These are phyloP conservation scores for Diversispora eburnea DNA, from an alignment of 192 early-diverging fungal genomes.

Conservation along the genomic window DNA sequence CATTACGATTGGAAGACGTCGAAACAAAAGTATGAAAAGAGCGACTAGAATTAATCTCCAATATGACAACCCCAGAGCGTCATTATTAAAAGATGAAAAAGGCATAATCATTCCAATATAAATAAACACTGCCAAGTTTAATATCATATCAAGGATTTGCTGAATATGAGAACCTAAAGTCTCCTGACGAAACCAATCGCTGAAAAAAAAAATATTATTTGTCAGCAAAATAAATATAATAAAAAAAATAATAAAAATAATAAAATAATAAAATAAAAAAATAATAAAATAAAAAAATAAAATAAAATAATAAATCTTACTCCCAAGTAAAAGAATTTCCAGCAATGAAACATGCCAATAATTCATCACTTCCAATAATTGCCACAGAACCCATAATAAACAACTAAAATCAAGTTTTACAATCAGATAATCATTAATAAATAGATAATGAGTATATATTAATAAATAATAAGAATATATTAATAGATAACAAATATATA, in stretches of 20 bases:
- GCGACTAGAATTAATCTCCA: constrained; percentile 63
- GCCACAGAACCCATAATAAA: constrained; percentile 58
- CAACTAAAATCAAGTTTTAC: background rate
- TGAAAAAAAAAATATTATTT: constrained; percentile 4
- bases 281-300: background rate
- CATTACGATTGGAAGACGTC: constrained; percentile 68
- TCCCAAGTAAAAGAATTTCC: constrained; percentile 77
- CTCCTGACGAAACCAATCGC: constrained; percentile 81
- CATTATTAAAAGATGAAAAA: constrained; percentile 58
- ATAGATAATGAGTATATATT: background rate
- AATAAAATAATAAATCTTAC: constrained; percentile 18
- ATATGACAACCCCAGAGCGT: constrained; percentile 43
- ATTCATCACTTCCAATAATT: constrained; percentile 59
- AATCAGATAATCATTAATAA: background rate
- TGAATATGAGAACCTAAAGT: constrained; percentile 73
- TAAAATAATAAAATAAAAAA: background rate
- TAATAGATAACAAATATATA: too few species aligned
- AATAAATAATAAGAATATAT: background rate
- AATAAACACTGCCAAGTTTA: constrained; percentile 83
- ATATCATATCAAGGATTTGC: constrained; percentile 76
- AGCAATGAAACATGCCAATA: constrained; percentile 65
- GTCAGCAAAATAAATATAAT: background rate
- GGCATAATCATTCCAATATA: constrained; percentile 79
- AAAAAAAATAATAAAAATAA: background rate
- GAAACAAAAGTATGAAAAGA: constrained; percentile 57